phyloP scores from a whole-genome alignment of 2,329 filamentous ascomycete genomes.

The Tolypocladium paradoxum region DNA sequence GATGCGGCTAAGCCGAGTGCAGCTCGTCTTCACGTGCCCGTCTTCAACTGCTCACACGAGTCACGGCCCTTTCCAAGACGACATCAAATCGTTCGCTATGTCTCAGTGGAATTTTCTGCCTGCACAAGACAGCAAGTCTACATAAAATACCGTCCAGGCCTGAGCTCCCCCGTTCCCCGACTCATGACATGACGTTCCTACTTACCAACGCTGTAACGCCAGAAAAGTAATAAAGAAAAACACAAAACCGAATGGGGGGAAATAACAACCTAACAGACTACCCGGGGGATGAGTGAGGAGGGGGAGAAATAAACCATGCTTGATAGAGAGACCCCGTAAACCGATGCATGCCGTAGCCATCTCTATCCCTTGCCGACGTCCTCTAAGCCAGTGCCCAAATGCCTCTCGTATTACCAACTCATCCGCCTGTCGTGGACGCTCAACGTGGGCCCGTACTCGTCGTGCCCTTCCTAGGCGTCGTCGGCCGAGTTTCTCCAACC shows the following conservation, averaged over 20 bases:
- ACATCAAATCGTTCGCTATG: background rate
- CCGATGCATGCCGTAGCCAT: background rate
- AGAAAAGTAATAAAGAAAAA: background rate
- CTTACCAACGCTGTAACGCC: slow-evolving; percentile 3
- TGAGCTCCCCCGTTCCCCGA: background rate
- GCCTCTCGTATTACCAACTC: background rate
- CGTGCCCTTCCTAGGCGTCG: slow-evolving; percentile 2
- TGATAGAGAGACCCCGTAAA: background rate
- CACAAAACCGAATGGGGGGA: background rate
- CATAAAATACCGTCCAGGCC: background rate
- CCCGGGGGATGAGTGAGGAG: background rate
- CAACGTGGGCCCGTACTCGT: background rate
- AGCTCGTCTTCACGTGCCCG: background rate
- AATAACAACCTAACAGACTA: background rate
- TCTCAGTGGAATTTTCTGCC: background rate
- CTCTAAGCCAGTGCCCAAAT: background rate
- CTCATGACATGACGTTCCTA: background rate
- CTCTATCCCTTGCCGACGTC: background rate
- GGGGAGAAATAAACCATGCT: background rate
- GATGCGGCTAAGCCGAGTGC: background rate
- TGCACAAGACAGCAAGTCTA: background rate
- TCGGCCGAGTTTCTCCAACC: slow-evolving; percentile 8
- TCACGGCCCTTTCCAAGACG: background rate
- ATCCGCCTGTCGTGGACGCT: background rate
- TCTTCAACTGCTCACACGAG: background rate